Base-by-base conservation (phyloP, 148 eudicot genomes). In the Rhododendron mucronatum region DNA sequence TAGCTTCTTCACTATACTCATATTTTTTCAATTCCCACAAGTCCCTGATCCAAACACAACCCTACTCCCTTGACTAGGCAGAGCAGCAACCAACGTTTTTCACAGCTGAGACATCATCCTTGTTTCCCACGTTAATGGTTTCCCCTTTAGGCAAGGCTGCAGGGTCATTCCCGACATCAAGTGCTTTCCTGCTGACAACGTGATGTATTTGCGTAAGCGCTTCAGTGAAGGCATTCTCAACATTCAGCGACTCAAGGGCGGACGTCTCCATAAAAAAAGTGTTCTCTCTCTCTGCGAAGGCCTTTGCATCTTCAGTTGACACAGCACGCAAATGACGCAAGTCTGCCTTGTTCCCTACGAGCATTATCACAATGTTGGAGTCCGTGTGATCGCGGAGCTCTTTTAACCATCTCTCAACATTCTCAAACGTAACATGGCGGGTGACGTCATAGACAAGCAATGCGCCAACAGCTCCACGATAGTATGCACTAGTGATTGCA, bases 401-500 rank as follows among this genome's bases (percentile, higher is more conserved):
- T 81, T 88, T 91, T 26, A 91, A 86, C 93, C 93, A 91, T 88
- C 92, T 90, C 85, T 90, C 92, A 6, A 90, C 90, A 21, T 90
- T 90, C 85, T 89, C 90, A 63, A 90, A 92, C 1, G 92, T 89
- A 41, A 92, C 87, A 78, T 90, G 92, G 69, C 92, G 86, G 45
- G 93, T 91, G 59, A 88, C 89, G 23, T 91, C 93, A 28, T 91
- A 90, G 20, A 91, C 93, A 35, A 91, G 87, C 77, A 91, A 74
- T 35, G 93, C 93, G 81, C 91, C 93, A 55, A 91, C 92, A 21
- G 91, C 93, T 59, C 92, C 93, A 80, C 92, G 90, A 85, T 91
- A 91, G 86, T 90, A 91, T 67, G 93, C 93, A 73, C 93, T 91
- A 35, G 92, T 91, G 85, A 91, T 90, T 48, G 93, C 92, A 83